A percentile compares a stretch with the other conserved stretches of the same genome.
These are phyloP conservation scores for Saitozyma podzolica DNA, from an alignment of 768 basidiomycete genomes.

Conservation along the genomic window DNA sequence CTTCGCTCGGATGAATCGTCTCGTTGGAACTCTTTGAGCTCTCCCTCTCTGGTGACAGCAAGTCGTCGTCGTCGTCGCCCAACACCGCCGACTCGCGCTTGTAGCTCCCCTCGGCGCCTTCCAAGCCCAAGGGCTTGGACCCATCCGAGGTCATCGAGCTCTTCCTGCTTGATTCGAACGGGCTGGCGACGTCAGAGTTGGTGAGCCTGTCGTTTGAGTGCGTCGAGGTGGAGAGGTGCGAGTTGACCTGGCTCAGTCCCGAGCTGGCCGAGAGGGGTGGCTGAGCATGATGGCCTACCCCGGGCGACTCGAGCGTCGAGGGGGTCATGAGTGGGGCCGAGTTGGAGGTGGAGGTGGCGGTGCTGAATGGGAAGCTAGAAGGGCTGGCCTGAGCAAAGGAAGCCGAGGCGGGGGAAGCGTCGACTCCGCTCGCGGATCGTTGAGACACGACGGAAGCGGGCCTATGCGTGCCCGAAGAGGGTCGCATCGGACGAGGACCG, in stretches of 20 bases:
- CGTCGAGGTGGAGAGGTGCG: no score
- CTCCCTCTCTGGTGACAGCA: neutral
- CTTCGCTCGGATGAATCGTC: neutral
- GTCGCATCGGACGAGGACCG: neutral
- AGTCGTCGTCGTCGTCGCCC: neutral
- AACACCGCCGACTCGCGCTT: neutral
- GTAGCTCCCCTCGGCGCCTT: neutral
- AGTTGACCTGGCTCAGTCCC: no score
- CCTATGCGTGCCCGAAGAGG: neutral
- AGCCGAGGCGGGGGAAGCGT: neutral
- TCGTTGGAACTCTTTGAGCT: neutral
- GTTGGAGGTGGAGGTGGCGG: neutral
- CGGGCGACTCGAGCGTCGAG: neutral
- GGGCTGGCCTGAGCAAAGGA: neutral
- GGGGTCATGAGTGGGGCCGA: neutral
- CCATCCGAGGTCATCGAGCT: neutral
- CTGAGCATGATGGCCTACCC: no score
- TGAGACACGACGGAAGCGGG: neutral
- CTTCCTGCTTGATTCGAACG: neutral
- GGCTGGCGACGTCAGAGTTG: neutral
- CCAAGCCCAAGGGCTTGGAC: neutral
- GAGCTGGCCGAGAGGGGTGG: no score
- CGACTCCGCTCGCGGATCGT: neutral
- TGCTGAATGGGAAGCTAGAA: neutral
- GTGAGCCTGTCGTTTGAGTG: no score